These are phyloP conservation scores for Colletotrichum caudatum DNA, from an alignment of 2,329 filamentous ascomycete genomes.

Conservation along the genomic window DNA sequence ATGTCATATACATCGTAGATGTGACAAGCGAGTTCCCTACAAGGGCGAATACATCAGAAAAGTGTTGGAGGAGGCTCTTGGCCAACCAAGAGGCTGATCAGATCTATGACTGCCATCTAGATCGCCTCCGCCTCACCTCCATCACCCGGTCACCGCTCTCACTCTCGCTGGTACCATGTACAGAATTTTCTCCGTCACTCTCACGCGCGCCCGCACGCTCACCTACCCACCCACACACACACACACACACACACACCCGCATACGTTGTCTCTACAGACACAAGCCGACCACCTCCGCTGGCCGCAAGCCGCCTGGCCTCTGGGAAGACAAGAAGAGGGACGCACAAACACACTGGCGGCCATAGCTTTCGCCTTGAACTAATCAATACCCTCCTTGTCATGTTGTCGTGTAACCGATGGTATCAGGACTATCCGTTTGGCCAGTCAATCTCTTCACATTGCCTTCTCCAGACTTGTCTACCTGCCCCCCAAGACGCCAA, in stretches of 20 bases:
- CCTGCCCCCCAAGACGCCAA: slow-evolving; percentile 14
- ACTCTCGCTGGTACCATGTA: slow-evolving; percentile 31
- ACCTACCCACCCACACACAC: no score
- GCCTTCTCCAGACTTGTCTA: slow-evolving; percentile 12
- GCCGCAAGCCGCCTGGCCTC: slow-evolving; percentile 20
- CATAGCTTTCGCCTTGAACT: slow-evolving; percentile 35
- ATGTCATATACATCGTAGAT: slow-evolving; percentile 28
- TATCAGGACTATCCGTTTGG: slow-evolving; percentile 19
- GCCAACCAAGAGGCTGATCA: background rate
- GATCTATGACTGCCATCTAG: background rate
- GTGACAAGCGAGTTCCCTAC: slow-evolving; percentile 19
- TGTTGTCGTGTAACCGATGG: slow-evolving; percentile 27
- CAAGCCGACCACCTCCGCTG: slow-evolving; percentile 24
- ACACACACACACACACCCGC: no score
- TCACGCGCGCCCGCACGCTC: background rate
- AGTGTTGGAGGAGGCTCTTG: slow-evolving; percentile 12
- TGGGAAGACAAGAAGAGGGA: slow-evolving; percentile 27
- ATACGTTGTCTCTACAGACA: background rate
- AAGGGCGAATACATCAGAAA: slow-evolving; percentile 4
- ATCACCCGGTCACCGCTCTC: slow-evolving; percentile 12
- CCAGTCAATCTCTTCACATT: slow-evolving; percentile 19
- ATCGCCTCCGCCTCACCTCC: slow-evolving; percentile 17
- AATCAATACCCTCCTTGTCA: slow-evolving; percentile 33
- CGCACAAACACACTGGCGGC: slow-evolving; percentile 33
- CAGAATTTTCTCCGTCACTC: slow-evolving; percentile 1